These are phyloP conservation scores for Acanthamoeba castellanii DNA, from an alignment of 208 protist genomes.

Conservation along the genomic window DNA sequence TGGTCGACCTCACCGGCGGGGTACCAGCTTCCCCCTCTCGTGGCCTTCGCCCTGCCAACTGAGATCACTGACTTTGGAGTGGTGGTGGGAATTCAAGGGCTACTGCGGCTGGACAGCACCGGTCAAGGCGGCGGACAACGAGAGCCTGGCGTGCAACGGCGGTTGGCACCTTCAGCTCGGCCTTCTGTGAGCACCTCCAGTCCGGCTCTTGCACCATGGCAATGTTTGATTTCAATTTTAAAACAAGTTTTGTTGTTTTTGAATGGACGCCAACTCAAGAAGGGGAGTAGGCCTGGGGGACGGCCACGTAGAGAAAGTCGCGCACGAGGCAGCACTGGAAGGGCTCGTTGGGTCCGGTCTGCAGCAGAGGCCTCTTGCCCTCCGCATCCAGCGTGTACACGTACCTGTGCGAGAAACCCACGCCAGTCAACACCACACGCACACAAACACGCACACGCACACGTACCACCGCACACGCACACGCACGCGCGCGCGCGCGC, in stretches of 20 bases:
- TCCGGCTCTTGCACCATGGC: no score
- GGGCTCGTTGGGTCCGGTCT: neutral
- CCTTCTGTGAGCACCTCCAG: no score
- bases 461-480: neutral
- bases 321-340: slow-evolving; percentile 10
- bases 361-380: slow-evolving; percentile 6
- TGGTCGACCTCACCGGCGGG: neutral
- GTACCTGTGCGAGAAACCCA: no score
- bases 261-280: neutral
- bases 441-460: neutral
- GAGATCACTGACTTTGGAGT: no score
- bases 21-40: neutral
- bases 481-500: neutral
- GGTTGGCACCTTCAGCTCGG: neutral
- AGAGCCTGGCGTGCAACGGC: neutral
- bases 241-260: no score
- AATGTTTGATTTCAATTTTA: no score
- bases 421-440: neutral
- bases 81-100: neutral
- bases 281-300: neutral
- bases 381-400: neutral
- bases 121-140: neutral
- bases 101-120: neutral
- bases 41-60: neutral
- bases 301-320: slow-evolving; percentile 46